Percentiles rank a stretch among this genome's conserved stretches.
phyloP scores from a whole-genome alignment of 805 yeast species.

The Pichia eremophila region DNA sequence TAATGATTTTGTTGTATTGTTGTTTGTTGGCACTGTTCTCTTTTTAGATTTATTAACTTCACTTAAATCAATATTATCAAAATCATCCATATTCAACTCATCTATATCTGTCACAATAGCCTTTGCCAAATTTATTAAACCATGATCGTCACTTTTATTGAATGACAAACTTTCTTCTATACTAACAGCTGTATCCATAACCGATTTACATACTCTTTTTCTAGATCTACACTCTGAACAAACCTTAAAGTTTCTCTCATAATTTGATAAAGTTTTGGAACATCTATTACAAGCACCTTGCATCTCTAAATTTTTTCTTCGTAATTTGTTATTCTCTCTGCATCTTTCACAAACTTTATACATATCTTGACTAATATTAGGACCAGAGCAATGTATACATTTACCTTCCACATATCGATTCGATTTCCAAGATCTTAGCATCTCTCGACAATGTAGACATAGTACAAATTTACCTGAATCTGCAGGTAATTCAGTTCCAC shows the following conservation, averaged over 20 bases:
- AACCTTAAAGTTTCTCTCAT: conserved; percentile 47
- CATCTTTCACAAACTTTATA: conserved; percentile 62
- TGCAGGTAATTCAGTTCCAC: conserved; percentile 46
- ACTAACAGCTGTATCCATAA: no score
- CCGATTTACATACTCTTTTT: conserved; percentile 29
- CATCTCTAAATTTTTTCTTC: conserved; percentile 47
- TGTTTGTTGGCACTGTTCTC: no score
- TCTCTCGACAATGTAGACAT: conserved; percentile 51
- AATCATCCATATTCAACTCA: no score
- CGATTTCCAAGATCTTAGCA: conserved; percentile 46
- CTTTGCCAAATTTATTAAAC: background rate
- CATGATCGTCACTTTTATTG: background rate
- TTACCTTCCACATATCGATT: conserved; percentile 52
- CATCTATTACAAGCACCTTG: conserved; percentile 57
- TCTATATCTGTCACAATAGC: no score
- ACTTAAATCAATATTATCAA: no score
- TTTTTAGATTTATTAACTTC: no score
- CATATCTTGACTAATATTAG: conserved; percentile 34
- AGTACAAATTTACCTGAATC: conserved; percentile 37
- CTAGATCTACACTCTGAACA: conserved; percentile 45
- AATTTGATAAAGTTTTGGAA: conserved; percentile 37
- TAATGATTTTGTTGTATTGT: no score
- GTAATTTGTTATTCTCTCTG: conserved; percentile 48
- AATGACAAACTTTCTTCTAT: no score
- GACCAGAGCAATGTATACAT: conserved; percentile 63